phyloP scores from a whole-genome alignment of 331 rosid species.

The Erythrophleum ivorense region DNA sequence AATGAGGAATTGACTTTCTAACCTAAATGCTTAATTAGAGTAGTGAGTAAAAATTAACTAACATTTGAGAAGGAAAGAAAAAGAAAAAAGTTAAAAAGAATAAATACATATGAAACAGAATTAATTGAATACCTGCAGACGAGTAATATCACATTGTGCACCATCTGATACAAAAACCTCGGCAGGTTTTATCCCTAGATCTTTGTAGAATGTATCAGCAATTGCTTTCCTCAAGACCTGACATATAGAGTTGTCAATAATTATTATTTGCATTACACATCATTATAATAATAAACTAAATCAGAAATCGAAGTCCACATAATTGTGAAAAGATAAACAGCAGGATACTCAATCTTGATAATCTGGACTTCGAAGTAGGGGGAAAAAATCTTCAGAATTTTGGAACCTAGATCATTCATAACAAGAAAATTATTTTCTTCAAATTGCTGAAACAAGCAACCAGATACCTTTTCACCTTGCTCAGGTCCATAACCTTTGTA shows the following conservation, averaged over 20 bases:
- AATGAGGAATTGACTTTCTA: conserved; percentile 2
- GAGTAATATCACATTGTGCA: conserved; percentile 79
- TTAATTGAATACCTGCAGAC: conserved; percentile 65
- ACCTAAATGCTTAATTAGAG: background rate
- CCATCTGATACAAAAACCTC: conserved; percentile 83
- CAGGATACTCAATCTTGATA: conserved; percentile 5
- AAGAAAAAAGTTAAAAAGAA: conserved; percentile 12
- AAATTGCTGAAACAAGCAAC: conserved; percentile 28
- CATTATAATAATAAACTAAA: conserved; percentile 27
- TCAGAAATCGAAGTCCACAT: conserved; percentile 18
- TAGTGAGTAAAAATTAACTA: background rate
- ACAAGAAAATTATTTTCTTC: background rate
- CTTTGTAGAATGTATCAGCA: conserved; percentile 53
- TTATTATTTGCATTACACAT: conserved; percentile 6
- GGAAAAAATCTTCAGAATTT: conserved; percentile 9
- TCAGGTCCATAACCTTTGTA: conserved; percentile 84
- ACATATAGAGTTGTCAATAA: conserved; percentile 14
- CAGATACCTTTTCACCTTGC: conserved; percentile 75
- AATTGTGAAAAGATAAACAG: conserved; percentile 10
- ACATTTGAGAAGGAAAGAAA: background rate
- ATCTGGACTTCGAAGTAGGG: conserved; percentile 6
- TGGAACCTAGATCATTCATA: background rate
- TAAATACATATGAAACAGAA: conserved; percentile 1
- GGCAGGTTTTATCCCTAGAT: conserved; percentile 54
- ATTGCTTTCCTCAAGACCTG: conserved; percentile 72